Evolutionary conservation across 257 asterid species (phyloP).

Genomic region (Solanum habrochaites): DNA sequence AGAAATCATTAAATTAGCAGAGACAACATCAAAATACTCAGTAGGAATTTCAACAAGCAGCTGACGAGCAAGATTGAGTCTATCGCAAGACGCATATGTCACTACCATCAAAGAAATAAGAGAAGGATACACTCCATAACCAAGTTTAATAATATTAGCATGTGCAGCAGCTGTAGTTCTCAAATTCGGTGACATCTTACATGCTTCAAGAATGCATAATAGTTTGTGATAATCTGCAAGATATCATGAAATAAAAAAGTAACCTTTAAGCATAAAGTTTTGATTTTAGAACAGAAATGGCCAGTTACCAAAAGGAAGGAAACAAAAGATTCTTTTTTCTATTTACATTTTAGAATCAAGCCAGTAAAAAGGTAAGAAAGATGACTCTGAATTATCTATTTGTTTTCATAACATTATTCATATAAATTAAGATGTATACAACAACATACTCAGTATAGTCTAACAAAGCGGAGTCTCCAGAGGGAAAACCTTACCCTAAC

Average conservation of each 20-base stretch:
- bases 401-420: neutral
- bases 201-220: conserved; percentile 33
- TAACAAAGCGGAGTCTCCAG: neutral
- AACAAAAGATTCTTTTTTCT: neutral
- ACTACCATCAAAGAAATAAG: conserved; percentile 31
- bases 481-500: neutral
- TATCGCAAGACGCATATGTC: conserved; percentile 31
- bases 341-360: neutral
- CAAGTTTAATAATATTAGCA: conserved; percentile 37
- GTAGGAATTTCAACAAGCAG: conserved; percentile 27
- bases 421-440: neutral
- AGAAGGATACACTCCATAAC: conserved; percentile 29
- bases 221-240: conserved; percentile 36
- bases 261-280: neutral
- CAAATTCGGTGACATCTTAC: conserved; percentile 27
- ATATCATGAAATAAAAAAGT: neutral
- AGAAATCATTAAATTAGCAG: conserved; percentile 43
- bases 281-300: neutral
- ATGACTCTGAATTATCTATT: neutral
- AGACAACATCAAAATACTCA: conserved; percentile 14
- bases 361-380: neutral
- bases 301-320: neutral
- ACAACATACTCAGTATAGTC: neutral
- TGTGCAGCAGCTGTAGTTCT: conserved; percentile 32
- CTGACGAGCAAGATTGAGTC: conserved; percentile 28